Conservation (phyloP, 208 protist genomes). For the Trypanosoma boissoni region DNA sequence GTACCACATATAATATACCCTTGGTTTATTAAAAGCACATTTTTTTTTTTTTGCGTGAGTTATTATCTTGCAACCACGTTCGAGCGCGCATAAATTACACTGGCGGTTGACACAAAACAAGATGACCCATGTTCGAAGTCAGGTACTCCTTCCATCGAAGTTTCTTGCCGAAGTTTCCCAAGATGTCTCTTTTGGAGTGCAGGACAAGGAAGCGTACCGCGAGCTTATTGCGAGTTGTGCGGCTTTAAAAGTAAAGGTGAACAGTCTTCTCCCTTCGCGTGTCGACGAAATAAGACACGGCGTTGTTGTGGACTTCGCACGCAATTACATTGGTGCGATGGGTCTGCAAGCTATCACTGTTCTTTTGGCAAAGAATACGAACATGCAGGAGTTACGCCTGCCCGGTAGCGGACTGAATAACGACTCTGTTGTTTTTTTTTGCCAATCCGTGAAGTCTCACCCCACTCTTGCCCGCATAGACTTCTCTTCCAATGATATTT, state of each 20-base stretch:
- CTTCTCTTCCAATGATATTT: conserved; percentile 73
- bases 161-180: conserved; percentile 6
- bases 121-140: conserved; percentile 13
- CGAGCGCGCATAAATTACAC: neutral
- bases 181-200: conserved; percentile 3
- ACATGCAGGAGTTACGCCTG: conserved; percentile 44
- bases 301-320: conserved; percentile 50
- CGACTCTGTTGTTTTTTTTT: conserved; percentile 78
- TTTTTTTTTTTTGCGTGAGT: neutral
- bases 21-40: conserved; percentile 1
- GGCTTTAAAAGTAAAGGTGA: conserved; percentile 61
- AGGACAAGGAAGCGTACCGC: conserved; percentile 26
- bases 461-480: conserved; percentile 45
- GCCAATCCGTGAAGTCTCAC: conserved; percentile 59
- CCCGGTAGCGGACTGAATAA: conserved; percentile 75
- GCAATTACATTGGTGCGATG: conserved; percentile 69
- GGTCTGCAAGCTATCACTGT: conserved; percentile 76
- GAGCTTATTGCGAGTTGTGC: conserved; percentile 61
- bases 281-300: conserved; percentile 37
- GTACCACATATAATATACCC: neutral
- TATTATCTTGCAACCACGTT: neutral
- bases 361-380: conserved; percentile 57
- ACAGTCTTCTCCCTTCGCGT: conserved; percentile 38
- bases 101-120: neutral
- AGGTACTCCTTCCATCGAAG: conserved; percentile 17